Base-by-base conservation (phyloP, 257 asterid species). In the Scutellaria baicalensis region DNA sequence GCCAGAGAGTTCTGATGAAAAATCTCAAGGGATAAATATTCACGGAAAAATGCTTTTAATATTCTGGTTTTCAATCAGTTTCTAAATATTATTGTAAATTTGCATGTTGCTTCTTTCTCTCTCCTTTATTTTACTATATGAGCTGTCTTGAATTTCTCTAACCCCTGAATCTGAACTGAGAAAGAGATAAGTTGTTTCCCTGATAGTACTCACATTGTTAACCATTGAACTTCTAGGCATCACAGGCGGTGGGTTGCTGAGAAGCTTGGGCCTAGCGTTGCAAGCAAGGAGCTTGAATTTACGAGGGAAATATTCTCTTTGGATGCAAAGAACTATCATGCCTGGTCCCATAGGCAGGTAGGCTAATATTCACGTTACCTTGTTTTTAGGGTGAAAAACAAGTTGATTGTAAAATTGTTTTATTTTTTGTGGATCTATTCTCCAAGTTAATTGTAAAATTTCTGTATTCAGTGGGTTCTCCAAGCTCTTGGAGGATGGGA, bases 331-430 rank as follows among this genome's bases (percentile, higher is more conserved):
- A 70, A 94, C 74, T 94, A 94, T 85, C 99, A 91, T 70, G 95
- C 97, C 33, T 94, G 99, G 99, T 91, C 96, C 67, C 97, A 94
- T 78, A 84, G 99, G 84, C 98, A 92, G 96, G 98, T 92, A 8
- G 57, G 85, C 52, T 59, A 35, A 18, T 57, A 17, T 52, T 52
- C 64, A 11, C 54, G 11, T 51, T 47, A 38, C n/a, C 62, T 39
- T 66, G 33, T 49, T 77, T 67, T 39, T 43, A 17, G 49, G 78
- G 68, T 6, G 40, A 38, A 56, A 48, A 73, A 65, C 57, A 49
- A 56, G 42, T n/a, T n/a, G n/a, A n/a, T n/a, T n/a, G n/a, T n/a
- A n/a, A n/a, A n/a, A n/a, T n/a, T n/a, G n/a, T n/a, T n/a, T n/a
- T n/a, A 3, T 39, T 61, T 61, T 49, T 59, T 77, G 33, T 27